Evolutionary conservation across 139 green algal species (phyloP), one percentile per base, ranked within the genome.

Genomic region (Chloropicon primus): DNA sequence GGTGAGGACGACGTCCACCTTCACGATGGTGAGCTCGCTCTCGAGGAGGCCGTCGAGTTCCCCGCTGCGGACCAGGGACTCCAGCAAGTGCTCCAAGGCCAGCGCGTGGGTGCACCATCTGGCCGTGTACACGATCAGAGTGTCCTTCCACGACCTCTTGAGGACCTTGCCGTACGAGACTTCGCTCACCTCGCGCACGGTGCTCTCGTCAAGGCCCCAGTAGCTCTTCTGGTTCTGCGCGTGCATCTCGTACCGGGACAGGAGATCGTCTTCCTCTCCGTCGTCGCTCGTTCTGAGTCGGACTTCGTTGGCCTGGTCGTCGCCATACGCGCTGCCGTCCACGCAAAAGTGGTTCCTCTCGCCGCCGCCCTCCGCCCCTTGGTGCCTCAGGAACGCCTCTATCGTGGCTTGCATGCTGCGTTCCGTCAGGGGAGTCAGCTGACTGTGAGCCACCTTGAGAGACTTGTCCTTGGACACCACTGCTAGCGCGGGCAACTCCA

Each of bases 1-100:
- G 41, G 79, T 82, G 10, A 77, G 74, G 23, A 80, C 79, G 5
- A 79, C 79, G 28, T 82, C 79, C 54, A 82, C 74, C 29, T 80
- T 80, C 1, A 82, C 74, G 27, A 82, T 76, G 41, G 28, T 76
- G n/a, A 82, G 74, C 54, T 82, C 79, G 2, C 79, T 74, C 26
- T 74, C 23, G 41, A 62, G 41, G 22, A 82, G 79, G 54, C 79
- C 79, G 22, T 75, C 23, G 75, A 82, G 24, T 29, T 80, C 74
- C 25, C 74, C 79, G 23, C 21, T 2, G 2, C 29, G 24, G 2
- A 79, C 25, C 29, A 82, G 28, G 25, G 72, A 29, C 74, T 80
- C 74, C 74, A 82, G 73, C 22, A 25, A 76, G 27, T 79, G 25
- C 74, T 82, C 79, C 74, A 80, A 10, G 25, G 76, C 54, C 25